Conservation (phyloP, 345 rosid species). For the Eucalyptus cloeziana region DNA sequence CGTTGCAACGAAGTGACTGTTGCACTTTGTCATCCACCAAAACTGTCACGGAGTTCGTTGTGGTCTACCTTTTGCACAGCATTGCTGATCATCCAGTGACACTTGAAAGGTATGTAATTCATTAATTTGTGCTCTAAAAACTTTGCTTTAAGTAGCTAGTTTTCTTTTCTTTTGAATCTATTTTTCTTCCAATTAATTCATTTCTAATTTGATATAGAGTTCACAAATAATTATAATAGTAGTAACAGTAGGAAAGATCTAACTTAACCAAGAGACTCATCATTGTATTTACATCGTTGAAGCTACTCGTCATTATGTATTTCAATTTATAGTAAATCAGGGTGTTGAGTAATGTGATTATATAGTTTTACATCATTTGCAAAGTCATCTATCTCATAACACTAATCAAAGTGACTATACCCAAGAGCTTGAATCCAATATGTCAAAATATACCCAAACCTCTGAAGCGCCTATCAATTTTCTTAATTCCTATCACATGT, state of each 20-base stretch:
- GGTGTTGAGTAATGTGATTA: accelerated
- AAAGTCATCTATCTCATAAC: not conserved
- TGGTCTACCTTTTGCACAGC: not conserved
- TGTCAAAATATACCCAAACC: accelerated
- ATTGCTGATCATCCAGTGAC: not conserved
- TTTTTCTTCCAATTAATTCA: not conserved
- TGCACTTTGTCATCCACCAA: not conserved
- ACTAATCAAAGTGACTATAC: not conserved
- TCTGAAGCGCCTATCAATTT: not conserved
- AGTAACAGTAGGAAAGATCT: accelerated
- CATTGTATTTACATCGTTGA: not conserved
- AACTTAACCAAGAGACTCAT: not conserved
- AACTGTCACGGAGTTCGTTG: not conserved
- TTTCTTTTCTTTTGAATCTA: not conserved
- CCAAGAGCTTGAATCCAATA: accelerated
- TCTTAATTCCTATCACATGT: accelerated
- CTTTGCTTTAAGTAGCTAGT: not conserved
- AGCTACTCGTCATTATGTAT: accelerated
- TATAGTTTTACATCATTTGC: accelerated
- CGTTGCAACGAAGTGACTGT: not conserved
- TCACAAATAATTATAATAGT: not conserved
- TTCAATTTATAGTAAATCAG: accelerated
- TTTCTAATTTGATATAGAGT: not conserved
- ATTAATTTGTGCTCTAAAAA: not conserved
- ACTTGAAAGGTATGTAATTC: not conserved